Conservation (phyloP, 495 filamentous ascomycete species). For the Pseudevernia furfuracea region DNA sequence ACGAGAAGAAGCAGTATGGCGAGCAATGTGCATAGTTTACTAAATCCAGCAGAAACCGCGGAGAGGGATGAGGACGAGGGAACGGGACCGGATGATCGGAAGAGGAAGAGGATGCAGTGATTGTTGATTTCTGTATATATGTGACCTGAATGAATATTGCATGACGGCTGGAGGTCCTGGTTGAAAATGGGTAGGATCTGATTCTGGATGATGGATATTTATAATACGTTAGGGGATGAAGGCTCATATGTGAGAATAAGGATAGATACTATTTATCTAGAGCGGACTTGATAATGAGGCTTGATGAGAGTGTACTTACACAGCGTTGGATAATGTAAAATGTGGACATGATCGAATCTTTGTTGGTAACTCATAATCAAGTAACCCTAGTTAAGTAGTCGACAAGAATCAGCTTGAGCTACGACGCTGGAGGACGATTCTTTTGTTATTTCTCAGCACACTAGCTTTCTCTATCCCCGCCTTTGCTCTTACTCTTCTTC, state of each 20-base stretch:
- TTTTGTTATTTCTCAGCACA: too few species aligned
- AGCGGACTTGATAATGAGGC: not conserved
- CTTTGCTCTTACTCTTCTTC: constrained; percentile 35
- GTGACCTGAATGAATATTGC: not conserved
- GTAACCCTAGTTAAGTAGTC: not conserved
- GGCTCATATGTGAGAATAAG: not conserved
- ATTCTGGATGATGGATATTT: not conserved
- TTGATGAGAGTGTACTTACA: not conserved
- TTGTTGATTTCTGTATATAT: constrained; percentile 8
- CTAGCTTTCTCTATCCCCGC: not conserved
- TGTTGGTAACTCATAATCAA: not conserved
- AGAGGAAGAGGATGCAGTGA: constrained; percentile 67
- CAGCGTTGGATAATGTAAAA: not conserved
- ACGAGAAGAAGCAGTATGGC: constrained; percentile 68
- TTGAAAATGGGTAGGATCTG: not conserved
- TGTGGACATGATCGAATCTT: not conserved
- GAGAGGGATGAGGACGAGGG: constrained; percentile 57
- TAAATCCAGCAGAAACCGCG: constrained; percentile 80
- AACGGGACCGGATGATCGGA: constrained; percentile 58
- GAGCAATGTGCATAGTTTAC: constrained; percentile 64
- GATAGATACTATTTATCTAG: not conserved
- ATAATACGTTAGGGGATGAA: not conserved
- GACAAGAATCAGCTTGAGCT: too few species aligned
- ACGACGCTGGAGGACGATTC: too few species aligned
- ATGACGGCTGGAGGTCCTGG: not conserved